Percentiles rank a stretch among this genome's conserved stretches.
phyloP scores from a whole-genome alignment of 768 basidiomycete genomes.

The Lactarius hengduanensis region DNA sequence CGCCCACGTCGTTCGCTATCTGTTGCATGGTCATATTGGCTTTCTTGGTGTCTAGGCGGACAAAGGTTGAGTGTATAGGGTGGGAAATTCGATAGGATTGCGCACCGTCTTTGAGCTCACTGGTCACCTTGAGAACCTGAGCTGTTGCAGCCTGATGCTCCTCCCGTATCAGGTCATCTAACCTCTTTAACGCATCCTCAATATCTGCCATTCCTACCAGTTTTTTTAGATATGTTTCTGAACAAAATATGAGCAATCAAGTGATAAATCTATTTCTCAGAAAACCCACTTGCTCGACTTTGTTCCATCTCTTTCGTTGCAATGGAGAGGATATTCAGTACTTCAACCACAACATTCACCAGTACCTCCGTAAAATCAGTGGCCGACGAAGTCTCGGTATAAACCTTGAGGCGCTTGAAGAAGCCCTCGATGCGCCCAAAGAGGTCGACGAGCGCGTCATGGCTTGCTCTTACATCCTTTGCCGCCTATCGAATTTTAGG shows the following conservation, averaged over 20 bases:
- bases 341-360: neutral
- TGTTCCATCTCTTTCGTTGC: constrained; percentile 1
- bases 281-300: neutral
- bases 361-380: neutral
- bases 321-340: neutral
- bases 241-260: neutral
- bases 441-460: neutral
- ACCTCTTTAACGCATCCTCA: neutral
- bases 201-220: neutral
- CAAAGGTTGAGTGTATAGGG: neutral
- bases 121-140: neutral
- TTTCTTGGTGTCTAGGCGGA: neutral
- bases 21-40: neutral
- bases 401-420: neutral
- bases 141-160: neutral
- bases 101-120: neutral
- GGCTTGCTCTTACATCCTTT: neutral
- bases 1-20: too few species aligned
- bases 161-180: neutral
- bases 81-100: neutral
- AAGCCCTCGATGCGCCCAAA: constrained; percentile 1
- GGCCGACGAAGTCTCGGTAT: neutral
- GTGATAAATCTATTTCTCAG: neutral
- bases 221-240: neutral
- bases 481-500: neutral